Percentiles rank a stretch among this genome's conserved stretches.
Conservation (phyloP, 2,329 filamentous ascomycete genomes). For the Neonectria ditissima region DNA sequence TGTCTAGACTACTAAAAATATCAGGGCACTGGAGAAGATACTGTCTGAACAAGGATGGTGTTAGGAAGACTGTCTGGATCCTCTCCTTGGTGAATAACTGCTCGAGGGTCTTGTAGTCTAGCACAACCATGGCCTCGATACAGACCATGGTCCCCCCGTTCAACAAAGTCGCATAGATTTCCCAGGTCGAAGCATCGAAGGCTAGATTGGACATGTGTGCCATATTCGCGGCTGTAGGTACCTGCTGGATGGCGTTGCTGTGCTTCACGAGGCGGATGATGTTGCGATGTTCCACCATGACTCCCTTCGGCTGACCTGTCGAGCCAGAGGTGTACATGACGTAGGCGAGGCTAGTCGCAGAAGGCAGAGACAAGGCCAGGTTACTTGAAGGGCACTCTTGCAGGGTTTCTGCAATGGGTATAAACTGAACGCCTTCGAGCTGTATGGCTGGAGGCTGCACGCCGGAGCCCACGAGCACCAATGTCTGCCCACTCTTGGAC, state of each 20-base stretch:
- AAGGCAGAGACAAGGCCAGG: not conserved
- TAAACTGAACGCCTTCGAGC: not conserved
- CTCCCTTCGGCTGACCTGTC: conserved; percentile 1
- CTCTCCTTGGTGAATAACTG: conserved; percentile 26
- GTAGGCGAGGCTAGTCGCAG: not conserved
- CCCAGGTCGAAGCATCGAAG: conserved; percentile 3
- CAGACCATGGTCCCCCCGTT: not conserved
- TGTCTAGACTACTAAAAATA: not conserved
- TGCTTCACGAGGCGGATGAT: conserved; percentile 1
- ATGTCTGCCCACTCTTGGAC: not conserved
- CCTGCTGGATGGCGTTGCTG: not conserved
- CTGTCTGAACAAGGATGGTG: conserved; percentile 38
- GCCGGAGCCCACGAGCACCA: conserved; percentile 18
- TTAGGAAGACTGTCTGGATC: conserved; percentile 23
- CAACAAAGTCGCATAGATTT: not conserved
- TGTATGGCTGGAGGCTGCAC: not conserved
- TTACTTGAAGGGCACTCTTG: not conserved
- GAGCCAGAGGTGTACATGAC: conserved; percentile 7
- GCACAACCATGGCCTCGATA: not conserved
- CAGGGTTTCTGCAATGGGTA: not conserved
- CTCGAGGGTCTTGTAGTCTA: not conserved
- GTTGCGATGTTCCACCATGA: conserved; percentile 1
- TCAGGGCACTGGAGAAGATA: conserved; percentile 27
- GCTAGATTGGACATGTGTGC: conserved; percentile 3
- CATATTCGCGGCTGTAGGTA: not conserved